Percentiles rank a stretch among this genome's conserved stretches.
These are phyloP conservation scores for Saccharomyces jurei DNA, from an alignment of 805 yeast species.

Conservation along the genomic window DNA sequence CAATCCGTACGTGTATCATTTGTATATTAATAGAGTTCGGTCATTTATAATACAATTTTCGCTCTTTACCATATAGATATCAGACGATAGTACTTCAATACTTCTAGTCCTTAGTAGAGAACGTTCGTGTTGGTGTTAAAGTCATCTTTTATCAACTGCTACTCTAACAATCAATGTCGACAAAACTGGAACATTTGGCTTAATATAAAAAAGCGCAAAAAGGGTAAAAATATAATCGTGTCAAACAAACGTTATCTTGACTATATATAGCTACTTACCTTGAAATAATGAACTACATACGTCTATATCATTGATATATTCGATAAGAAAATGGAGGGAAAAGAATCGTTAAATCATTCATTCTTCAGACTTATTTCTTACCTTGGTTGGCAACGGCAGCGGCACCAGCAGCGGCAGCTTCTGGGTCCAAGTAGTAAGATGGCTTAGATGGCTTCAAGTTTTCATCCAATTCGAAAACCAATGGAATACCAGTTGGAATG, in stretches of 20 bases:
- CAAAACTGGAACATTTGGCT: too few species aligned
- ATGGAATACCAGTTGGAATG: constrained; percentile 98
- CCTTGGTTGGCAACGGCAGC: constrained; percentile 99
- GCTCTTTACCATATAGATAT: too few species aligned
- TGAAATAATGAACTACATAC: not conserved
- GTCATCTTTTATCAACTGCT: too few species aligned
- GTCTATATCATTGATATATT: not conserved
- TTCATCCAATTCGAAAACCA: constrained; percentile 90
- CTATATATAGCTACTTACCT: not conserved
- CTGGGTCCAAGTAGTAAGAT: constrained; percentile 96
- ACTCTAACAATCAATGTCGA: too few species aligned
- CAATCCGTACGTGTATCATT: too few species aligned
- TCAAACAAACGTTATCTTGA: not conserved
- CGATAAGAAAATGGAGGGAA: not conserved
- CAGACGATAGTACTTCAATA: too few species aligned
- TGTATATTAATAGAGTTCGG: too few species aligned
- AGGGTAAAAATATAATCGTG: not conserved
- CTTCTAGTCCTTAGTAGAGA: too few species aligned
- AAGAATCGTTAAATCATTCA: not conserved
- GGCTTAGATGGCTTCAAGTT: constrained; percentile 83
- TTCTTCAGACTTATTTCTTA: constrained; percentile 33
- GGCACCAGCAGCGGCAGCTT: constrained; percentile 99
- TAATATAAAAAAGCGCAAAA: not conserved
- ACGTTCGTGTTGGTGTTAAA: too few species aligned
- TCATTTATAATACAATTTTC: too few species aligned